Evolutionary conservation across 2,329 filamentous ascomycete species (phyloP), one percentile per base, ranked within the genome.

Genomic region (Trichoderma pleuroti): DNA sequence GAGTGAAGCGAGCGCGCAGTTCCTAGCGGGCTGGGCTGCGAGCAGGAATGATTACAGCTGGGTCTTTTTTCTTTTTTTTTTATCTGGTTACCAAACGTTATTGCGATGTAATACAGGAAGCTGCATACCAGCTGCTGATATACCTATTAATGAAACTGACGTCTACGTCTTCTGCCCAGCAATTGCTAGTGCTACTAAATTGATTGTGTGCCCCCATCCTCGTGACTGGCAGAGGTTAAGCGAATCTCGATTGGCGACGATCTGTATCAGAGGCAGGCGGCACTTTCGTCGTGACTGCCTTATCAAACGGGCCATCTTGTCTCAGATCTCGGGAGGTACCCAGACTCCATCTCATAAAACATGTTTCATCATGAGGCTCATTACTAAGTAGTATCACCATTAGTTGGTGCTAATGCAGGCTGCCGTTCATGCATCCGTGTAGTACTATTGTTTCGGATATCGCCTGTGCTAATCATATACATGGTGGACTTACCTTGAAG

Each of bases 131-230:
- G 67, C 59, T 57, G 36, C 59, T 49, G 59, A 56, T 69, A 62
- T 62, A 68, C 36, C 28, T 69, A 70, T 70, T 70, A 70, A 70
- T 70, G 67, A 63, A 63, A 56, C 21, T 57, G 67, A 56, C 42
- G 67, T 59, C 42, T 56, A 39, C 59, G 59, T 70, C 65, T 49
- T 67, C 61, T 59, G 28, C 39, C 49, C 49, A 61, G 42, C 67
- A 36, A 36, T n/a, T 26, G 21, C 21, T 21, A 21, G n/a, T n/a
- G n/a, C 21, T 11, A 2, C 5, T 5, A 4, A 28, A 16, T 59
- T 34, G 56, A 59, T 34, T 34, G 56, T 59, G 56, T 59, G 30
- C 28, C 5, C 28, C 56, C 30, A 28, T 7, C n/a, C n/a, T n/a
- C 26, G 54, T 52, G 46, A 52, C 46, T 24, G 46, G 46, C 11